Conservation (phyloP, 257 asterid species). For the Nicotiana noctiflora region DNA sequence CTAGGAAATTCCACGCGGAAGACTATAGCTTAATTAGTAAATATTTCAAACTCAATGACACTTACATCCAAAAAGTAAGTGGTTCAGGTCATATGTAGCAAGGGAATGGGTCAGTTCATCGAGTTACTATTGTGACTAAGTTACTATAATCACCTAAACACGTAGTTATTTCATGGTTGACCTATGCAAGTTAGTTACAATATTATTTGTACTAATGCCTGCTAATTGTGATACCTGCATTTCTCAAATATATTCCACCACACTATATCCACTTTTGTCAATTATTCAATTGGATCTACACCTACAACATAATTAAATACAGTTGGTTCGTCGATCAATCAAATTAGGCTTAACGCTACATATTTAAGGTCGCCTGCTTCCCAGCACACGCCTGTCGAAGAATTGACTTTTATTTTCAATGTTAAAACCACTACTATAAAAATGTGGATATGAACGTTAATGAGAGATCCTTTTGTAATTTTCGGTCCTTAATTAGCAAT, state of each 20-base stretch:
- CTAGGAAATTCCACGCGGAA: not conserved
- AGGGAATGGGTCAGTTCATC: not conserved
- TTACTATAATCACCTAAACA: slow-evolving; percentile 5
- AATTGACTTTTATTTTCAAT: not conserved
- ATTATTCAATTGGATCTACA: not conserved
- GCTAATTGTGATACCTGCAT: slow-evolving; percentile 4
- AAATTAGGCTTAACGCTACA: not conserved
- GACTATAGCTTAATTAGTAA: not conserved
- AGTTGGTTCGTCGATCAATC: not conserved
- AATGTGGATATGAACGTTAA: not conserved
- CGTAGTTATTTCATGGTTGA: not conserved
- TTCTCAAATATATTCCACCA: not conserved
- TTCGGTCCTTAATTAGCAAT: not conserved
- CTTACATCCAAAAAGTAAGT: not conserved
- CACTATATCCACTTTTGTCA: not conserved
- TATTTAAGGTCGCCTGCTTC: not conserved
- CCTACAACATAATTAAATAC: not conserved
- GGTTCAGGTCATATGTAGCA: slow-evolving; percentile 11
- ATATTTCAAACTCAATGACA: not conserved
- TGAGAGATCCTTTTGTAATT: not conserved
- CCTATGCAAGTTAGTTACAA: slow-evolving; percentile 4
- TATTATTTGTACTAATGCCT: not conserved
- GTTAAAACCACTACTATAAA: not conserved
- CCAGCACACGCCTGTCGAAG: not conserved
- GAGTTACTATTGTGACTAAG: not conserved